Evolutionary conservation across 1,139 yeast genomes (phyloP).

Genomic region (Yamadazyma sp.): DNA sequence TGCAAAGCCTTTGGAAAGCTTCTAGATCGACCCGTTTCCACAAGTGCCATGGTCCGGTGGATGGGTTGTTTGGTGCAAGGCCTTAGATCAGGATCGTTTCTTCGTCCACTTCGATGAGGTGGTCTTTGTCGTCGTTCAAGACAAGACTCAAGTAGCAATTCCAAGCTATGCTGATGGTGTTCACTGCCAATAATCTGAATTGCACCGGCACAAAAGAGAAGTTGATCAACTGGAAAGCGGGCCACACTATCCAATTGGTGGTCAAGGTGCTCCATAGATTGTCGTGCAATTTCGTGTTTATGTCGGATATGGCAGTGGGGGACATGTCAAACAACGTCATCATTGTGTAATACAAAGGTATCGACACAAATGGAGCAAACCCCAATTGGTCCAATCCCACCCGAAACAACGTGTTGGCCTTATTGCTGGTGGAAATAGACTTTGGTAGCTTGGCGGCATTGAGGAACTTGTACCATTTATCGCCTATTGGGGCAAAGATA

Average conservation of each 20-base stretch:
- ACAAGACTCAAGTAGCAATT: conserved; percentile 65
- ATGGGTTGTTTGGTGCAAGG: too few relatives aligned
- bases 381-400: conserved; percentile 70
- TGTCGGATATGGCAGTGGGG: conserved; percentile 23
- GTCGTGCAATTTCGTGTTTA: conserved; percentile 38
- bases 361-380: conserved; percentile 73
- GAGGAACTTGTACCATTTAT: conserved; percentile 39
- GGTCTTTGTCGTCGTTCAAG: conserved; percentile 8
- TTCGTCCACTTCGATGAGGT: conserved; percentile 6
- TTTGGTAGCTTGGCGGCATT: conserved; percentile 19
- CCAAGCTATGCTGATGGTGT: conserved; percentile 78
- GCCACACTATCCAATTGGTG: conserved; percentile 88
- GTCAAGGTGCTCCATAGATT: conserved; percentile 62
- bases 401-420: conserved; percentile 38
- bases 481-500: conserved; percentile 45
- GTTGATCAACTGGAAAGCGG: conserved; percentile 71
- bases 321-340: conserved; percentile 65
- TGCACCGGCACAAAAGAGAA: conserved; percentile 71
- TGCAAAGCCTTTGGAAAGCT: too few relatives aligned
- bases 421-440: neutral
- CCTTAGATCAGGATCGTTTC: conserved; percentile 4
- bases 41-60: too few relatives aligned
- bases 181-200: conserved; percentile 66
- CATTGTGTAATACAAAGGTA: conserved; percentile 65
- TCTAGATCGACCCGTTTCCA: too few relatives aligned